A percentile compares a stretch with the other conserved stretches of the same genome.
Conservation (phyloP, 768 basidiomycete genomes). For the Tephrocybe sp. region DNA sequence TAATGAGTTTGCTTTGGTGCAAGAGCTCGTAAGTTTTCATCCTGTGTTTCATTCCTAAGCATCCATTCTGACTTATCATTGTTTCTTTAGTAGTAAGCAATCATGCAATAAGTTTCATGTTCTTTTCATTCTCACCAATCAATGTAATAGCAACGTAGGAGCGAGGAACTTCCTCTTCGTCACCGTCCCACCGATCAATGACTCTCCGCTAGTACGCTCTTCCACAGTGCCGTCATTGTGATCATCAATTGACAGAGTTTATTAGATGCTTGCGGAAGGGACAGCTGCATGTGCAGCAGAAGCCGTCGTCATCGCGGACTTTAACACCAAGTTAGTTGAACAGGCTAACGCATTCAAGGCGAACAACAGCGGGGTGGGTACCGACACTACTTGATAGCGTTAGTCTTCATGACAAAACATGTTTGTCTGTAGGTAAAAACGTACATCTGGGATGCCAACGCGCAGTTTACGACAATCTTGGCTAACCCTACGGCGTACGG, state of each 20-base stretch:
- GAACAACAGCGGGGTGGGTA: slow-evolving; percentile 44
- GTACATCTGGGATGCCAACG: slow-evolving; percentile 48
- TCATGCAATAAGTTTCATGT: slow-evolving; percentile 25
- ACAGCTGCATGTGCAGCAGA: slow-evolving; percentile 36
- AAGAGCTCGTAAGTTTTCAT: slow-evolving; percentile 39
- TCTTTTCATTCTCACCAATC: neutral
- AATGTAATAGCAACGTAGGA: slow-evolving; percentile 40
- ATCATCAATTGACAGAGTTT: neutral
- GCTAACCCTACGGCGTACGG: slow-evolving; percentile 48
- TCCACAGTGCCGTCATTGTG: neutral
- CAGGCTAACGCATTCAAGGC: slow-evolving; percentile 39
- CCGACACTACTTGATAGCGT: neutral
- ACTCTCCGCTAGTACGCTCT: slow-evolving; percentile 36
- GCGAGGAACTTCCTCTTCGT: slow-evolving; percentile 55
- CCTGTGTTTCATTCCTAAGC: neutral
- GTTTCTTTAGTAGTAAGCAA: neutral
- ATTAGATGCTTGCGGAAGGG: slow-evolving; percentile 46
- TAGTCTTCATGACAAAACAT: neutral
- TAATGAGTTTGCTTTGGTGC: slow-evolving; percentile 47
- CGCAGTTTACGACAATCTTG: slow-evolving; percentile 47
- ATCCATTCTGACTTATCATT: neutral
- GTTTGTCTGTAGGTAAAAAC: slow-evolving; percentile 35
- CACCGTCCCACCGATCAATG: slow-evolving; percentile 39
- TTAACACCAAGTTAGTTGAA: slow-evolving; percentile 47
- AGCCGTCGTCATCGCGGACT: slow-evolving; percentile 45